Evolutionary conservation across 352 stramenopile species (phyloP).

Genomic region (Phytophthora podocarpi): DNA sequence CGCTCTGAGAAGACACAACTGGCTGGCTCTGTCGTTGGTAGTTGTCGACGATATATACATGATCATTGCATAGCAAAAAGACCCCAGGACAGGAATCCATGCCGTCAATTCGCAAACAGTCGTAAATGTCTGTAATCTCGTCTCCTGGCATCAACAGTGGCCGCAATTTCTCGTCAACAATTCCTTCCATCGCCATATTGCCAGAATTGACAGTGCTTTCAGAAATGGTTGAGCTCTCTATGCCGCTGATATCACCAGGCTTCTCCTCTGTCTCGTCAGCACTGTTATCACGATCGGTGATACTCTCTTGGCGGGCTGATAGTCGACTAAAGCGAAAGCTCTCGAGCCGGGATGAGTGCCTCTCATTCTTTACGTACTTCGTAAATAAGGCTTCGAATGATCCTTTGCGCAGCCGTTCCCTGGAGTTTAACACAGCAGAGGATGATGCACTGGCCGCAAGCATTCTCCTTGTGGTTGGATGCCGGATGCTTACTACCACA

Average conservation of each 20-base stretch:
- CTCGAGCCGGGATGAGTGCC: conserved; percentile 11
- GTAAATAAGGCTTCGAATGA: conserved; percentile 39
- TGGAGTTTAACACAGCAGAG: conserved; percentile 22
- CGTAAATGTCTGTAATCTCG: conserved; percentile 68
- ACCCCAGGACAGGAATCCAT: conserved; percentile 79
- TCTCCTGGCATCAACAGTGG: conserved; percentile 69
- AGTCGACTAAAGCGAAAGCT: conserved; percentile 27
- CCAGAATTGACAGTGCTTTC: conserved; percentile 4
- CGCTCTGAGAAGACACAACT: neutral
- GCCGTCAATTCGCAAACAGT: conserved; percentile 77
- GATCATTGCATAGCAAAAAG: conserved; percentile 68
- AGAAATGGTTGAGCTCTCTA: conserved; percentile 14
- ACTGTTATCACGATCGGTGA: conserved; percentile 10
- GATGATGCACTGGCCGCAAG: conserved; percentile 14
- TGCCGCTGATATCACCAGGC: conserved; percentile 11
- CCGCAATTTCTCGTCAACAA: conserved; percentile 69
- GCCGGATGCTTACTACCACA: neutral
- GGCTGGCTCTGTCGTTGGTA: conserved; percentile 52
- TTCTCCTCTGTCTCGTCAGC: conserved; percentile 11
- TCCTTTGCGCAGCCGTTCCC: conserved; percentile 18
- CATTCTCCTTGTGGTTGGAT: conserved; percentile 4
- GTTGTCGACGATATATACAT: conserved; percentile 79
- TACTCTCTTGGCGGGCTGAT: conserved; percentile 23
- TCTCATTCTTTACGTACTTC: conserved; percentile 34
- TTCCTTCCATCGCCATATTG: conserved; percentile 29